Percentiles rank a stretch among this genome's conserved stretches.
Evolutionary conservation across 129 eudicot species (phyloP).

Genomic region (Pulicaria dysenterica): DNA sequence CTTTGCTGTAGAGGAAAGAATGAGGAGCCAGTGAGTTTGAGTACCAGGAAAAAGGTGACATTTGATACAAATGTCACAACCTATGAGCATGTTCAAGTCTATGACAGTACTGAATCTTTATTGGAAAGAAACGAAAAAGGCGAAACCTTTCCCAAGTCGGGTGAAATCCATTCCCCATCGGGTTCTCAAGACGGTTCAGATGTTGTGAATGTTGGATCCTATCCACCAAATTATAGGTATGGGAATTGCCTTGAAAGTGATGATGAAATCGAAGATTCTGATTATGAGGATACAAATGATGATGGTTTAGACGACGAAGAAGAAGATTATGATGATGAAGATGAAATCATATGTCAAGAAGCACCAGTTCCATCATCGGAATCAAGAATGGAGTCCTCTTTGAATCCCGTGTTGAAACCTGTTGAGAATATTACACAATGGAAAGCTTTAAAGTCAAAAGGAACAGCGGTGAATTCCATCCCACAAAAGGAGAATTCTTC

Average conservation of each 20-base stretch:
- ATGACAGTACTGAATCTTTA: slow-evolving; percentile 61
- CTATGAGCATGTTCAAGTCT: slow-evolving; percentile 63
- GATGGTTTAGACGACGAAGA: slow-evolving; percentile 35
- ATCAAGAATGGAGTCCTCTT: slow-evolving; percentile 39
- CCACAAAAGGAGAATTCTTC: slow-evolving; percentile 72
- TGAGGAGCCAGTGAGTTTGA: slow-evolving; percentile 57
- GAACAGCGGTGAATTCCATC: slow-evolving; percentile 16
- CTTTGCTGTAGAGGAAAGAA: slow-evolving; percentile 43
- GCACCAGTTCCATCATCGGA: slow-evolving; percentile 48
- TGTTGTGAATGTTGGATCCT: slow-evolving; percentile 56
- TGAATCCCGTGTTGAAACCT: slow-evolving; percentile 74
- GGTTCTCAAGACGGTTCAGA: slow-evolving; percentile 53
- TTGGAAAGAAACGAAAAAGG: slow-evolving; percentile 50
- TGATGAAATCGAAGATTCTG: slow-evolving; percentile 62
- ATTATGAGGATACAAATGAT: slow-evolving; percentile 56
- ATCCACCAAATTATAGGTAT: slow-evolving; percentile 83
- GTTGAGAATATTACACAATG: slow-evolving; percentile 87
- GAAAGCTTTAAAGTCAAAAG: slow-evolving; percentile 71
- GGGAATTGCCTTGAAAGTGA: slow-evolving; percentile 85
- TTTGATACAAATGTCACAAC: slow-evolving; percentile 76
- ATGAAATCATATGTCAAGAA: slow-evolving; percentile 41
- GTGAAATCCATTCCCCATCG: slow-evolving; percentile 34
- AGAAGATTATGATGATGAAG: slow-evolving; percentile 47
- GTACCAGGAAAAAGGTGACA: slow-evolving; percentile 74
- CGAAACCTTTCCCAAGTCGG: slow-evolving; percentile 34